A percentile compares a stretch with the other conserved stretches of the same genome.
These are phyloP conservation scores for Cicer bijugum DNA, from an alignment of 306 rosid species.

Conservation along the genomic window DNA sequence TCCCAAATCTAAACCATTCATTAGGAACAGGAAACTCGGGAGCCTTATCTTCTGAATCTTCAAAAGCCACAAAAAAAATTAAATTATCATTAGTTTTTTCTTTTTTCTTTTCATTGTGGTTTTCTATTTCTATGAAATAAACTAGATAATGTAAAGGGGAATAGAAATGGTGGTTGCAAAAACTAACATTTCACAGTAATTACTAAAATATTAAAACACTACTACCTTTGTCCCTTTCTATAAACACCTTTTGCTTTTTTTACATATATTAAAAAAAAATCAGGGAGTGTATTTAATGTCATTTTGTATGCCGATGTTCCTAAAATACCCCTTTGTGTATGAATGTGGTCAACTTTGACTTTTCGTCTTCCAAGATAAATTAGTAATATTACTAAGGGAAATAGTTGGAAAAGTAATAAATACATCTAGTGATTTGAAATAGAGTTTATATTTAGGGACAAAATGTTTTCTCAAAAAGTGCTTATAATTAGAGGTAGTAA, in stretches of 20 bases:
- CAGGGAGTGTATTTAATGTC: too few species aligned
- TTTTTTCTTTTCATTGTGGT: neutral
- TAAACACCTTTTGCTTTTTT: too few species aligned
- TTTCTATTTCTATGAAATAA: conserved; percentile 28
- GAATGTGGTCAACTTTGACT: too few species aligned
- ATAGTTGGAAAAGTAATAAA: too few species aligned
- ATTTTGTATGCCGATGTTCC: too few species aligned
- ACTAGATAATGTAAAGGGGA: conserved; percentile 27
- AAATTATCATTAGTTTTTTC: conserved; percentile 11
- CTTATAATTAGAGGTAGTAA: neutral
- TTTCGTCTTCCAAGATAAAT: too few species aligned
- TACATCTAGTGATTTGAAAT: too few species aligned
- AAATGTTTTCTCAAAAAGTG: too few species aligned
- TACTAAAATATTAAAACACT: conserved; percentile 31
- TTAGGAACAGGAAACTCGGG: conserved; percentile 59
- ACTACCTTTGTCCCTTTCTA: neutral
- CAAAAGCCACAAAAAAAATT: conserved; percentile 45
- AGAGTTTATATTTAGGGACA: too few species aligned
- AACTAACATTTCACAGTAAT: conserved; percentile 26
- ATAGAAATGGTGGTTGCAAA: conserved; percentile 33
- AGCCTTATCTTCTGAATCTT: conserved; percentile 64
- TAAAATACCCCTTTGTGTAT: too few species aligned
- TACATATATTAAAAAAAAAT: too few species aligned
- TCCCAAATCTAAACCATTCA: conserved; percentile 78
- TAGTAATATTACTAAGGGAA: too few species aligned